Evolutionary conservation across 768 basidiomycete species (phyloP).

Genomic region (Tricholoma matsutake): DNA sequence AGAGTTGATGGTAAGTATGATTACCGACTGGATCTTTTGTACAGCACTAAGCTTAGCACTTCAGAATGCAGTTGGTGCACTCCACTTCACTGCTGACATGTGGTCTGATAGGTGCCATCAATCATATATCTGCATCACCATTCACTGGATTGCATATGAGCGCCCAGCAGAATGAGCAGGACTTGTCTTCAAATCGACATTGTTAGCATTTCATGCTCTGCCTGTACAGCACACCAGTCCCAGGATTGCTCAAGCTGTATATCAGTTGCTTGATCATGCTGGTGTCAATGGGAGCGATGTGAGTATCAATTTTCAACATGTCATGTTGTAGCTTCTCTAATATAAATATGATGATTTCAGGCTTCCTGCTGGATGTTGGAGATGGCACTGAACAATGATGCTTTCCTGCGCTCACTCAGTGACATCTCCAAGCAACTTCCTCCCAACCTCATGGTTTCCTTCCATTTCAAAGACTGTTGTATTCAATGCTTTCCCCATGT

Average conservation of each 20-base stretch:
- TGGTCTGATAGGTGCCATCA: no score
- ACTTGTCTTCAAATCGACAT: constrained; percentile 5
- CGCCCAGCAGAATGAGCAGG: background rate
- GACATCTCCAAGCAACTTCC: background rate
- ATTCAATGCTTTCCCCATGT: constrained; percentile 23
- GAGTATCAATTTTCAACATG: background rate
- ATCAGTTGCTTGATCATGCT: constrained; percentile 1
- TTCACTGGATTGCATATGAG: constrained; percentile 9
- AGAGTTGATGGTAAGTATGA: constrained; percentile 19
- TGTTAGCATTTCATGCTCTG: constrained; percentile 17
- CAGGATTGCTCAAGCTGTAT: constrained; percentile 2
- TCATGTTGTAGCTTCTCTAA: background rate
- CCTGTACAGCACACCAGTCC: constrained; percentile 13
- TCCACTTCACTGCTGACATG: no score
- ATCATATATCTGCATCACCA: no score
- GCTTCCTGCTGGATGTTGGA: background rate
- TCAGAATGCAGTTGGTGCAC: no score
- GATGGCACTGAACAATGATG: constrained; percentile 17
- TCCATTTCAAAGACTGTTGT: constrained; percentile 6
- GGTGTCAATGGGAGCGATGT: background rate
- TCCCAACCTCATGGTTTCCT: constrained; percentile 1
- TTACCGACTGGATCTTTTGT: background rate
- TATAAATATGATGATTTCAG: background rate
- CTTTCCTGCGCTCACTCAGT: constrained; percentile 3
- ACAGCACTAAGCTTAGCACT: no score